Base-by-base conservation (phyloP, 1,284 basidiomycete genomes). In the Melampsora larici-populina region DNA sequence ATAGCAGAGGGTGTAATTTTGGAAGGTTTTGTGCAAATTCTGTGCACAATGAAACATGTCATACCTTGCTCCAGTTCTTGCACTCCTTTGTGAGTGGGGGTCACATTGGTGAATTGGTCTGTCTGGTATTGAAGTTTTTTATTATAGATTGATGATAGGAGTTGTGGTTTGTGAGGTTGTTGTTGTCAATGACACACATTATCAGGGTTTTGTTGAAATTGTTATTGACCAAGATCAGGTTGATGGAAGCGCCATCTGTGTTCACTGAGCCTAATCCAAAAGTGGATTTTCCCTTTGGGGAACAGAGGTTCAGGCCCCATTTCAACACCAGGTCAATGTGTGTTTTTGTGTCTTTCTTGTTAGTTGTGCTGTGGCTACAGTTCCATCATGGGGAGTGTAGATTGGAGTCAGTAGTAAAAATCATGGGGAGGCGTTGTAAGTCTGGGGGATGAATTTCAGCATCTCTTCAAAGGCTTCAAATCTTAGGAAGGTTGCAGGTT, bases 151-250 rank as follows among this genome's bases (percentile, higher is more conserved):
- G 62, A 36, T 64, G 17, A 74, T 66, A n/a, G n/a, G n/a, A n/a
- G n/a, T n/a, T n/a, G n/a, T 74, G 72, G 29, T 74, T 74, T 4
- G 51, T 55, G 51, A 55, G 17, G 6, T 55, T 13, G 46, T 74
- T 36, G 2, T 36, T 18, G 21, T 24, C 40, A 17, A 73, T 49
- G 3, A 13, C 31, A 29, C 48, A 65, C 15, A 7, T 9, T 2
- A 9, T 51, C 5, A 49, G 29, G 55, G 36, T 2, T 18, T 40
- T 13, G 9, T 58, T 17, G 21, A 40, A 33, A 21, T 18, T 40
- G n/a, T 24, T 11, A 51, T 68, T 75, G 1, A 31, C 21, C 63
- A 46, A 75, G 31, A 48, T 40, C 8, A 67, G 49, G 55, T 75
- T 24, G 9, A 73, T 65, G 6, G 62, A 63, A 11, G 71, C 65